A percentile compares a stretch with the other conserved stretches of the same genome.
Evolutionary conservation across 2,329 filamentous ascomycete genomes (phyloP).

Genomic region (Xylariaceae sp.): DNA sequence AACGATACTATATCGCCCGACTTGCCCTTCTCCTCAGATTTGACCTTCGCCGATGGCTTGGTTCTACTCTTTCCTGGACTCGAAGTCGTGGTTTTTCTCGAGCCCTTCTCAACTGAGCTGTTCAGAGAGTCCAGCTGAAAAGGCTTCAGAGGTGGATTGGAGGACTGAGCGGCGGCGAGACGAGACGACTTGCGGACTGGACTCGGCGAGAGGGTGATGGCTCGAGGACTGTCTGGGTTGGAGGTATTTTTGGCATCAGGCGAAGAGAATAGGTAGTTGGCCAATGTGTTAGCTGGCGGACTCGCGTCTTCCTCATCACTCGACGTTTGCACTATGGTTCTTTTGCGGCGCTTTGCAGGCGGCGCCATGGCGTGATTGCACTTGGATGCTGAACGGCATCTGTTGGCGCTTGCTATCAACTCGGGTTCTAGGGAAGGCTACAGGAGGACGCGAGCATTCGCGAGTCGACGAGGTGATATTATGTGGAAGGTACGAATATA

Average conservation of each 20-base stretch:
- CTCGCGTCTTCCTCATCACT: slow-evolving; percentile 45
- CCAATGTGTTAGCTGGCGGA: slow-evolving; percentile 42
- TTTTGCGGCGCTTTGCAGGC: slow-evolving; percentile 54
- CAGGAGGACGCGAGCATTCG: not conserved
- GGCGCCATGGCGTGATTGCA: slow-evolving; percentile 45
- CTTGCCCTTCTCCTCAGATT: slow-evolving; percentile 46
- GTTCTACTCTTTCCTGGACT: slow-evolving; percentile 43
- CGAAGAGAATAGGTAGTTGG: slow-evolving; percentile 51
- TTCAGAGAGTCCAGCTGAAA: slow-evolving; percentile 27
- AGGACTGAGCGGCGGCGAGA: slow-evolving; percentile 17
- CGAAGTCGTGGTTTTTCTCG: slow-evolving; percentile 37
- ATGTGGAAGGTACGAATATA: not conserved
- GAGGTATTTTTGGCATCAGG: slow-evolving; percentile 38
- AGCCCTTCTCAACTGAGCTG: slow-evolving; percentile 22
- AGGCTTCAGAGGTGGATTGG: slow-evolving; percentile 24
- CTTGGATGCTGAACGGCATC: slow-evolving; percentile 24
- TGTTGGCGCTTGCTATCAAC: slow-evolving; percentile 6
- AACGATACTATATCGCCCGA: slow-evolving; percentile 53
- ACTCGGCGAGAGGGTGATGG: slow-evolving; percentile 24
- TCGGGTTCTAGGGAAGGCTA: not conserved
- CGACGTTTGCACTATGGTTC: slow-evolving; percentile 48
- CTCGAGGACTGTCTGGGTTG: slow-evolving; percentile 14
- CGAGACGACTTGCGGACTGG: slow-evolving; percentile 26
- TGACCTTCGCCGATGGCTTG: slow-evolving; percentile 31
- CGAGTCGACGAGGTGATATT: not conserved